phyloP scores from a whole-genome alignment of 179 eudicot genomes.

The Monotropa hypopitys region DNA sequence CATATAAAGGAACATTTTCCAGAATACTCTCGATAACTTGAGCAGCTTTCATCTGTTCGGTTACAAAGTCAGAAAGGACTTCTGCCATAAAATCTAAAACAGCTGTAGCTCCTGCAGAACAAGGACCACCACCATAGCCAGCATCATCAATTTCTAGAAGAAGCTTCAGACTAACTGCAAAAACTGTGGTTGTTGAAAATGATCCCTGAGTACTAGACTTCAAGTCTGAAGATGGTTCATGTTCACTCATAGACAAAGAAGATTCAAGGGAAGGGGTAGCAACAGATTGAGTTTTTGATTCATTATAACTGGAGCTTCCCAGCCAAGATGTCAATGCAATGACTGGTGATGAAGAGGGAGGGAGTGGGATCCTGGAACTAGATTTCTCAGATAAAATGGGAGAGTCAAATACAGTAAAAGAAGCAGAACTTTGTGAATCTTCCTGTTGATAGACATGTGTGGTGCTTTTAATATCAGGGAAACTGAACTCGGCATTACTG shows the following conservation, averaged over 20 bases:
- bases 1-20: conserved; percentile 81
- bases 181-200: conserved; percentile 30
- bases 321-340: conserved; percentile 59
- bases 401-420: conserved; percentile 50
- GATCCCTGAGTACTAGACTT: conserved; percentile 44
- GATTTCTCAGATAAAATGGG: conserved; percentile 73
- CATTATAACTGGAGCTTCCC: conserved; percentile 31
- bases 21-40: conserved; percentile 56
- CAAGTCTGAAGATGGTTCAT: conserved; percentile 37
- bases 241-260: conserved; percentile 38
- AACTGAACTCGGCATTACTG: conserved; percentile 27
- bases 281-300: conserved; percentile 30
- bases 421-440: conserved; percentile 66
- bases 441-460: conserved; percentile 24
- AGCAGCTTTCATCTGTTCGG: conserved; percentile 87
- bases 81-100: conserved; percentile 90
- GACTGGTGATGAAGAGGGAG: conserved; percentile 46
- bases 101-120: conserved; percentile 96
- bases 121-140: conserved; percentile 96
- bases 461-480: conserved; percentile 28
- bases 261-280: conserved; percentile 50
- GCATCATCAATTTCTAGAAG: conserved; percentile 78
- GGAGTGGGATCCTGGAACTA: conserved; percentile 29
- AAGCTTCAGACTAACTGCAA: conserved; percentile 44
- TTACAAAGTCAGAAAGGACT: conserved; percentile 74